Evolutionary conservation across 106 monocot genomes (phyloP).

Genomic region (Gastrodia elata): DNA sequence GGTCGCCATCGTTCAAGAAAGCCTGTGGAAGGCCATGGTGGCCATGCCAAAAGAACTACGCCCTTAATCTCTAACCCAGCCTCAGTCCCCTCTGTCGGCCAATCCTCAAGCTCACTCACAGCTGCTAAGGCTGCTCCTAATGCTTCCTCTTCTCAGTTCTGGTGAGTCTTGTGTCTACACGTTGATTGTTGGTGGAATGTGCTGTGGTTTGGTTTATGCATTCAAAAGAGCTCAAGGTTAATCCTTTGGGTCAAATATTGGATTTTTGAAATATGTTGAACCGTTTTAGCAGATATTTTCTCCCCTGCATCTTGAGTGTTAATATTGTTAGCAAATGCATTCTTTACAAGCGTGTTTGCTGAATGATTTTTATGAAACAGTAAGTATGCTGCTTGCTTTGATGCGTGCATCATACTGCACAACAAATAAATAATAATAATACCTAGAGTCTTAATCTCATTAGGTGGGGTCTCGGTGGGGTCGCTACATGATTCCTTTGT

Average conservation of each 20-base stretch:
- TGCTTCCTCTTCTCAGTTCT: background rate
- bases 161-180: background rate
- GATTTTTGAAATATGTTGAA: too few relatives aligned
- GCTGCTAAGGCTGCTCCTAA: constrained; percentile 5
- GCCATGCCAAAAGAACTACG: constrained; percentile 36
- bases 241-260: too few relatives aligned
- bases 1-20: constrained; percentile 22
- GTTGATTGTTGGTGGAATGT: too few relatives aligned
- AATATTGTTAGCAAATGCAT: background rate
- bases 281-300: too few relatives aligned
- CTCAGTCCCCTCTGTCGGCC: constrained; percentile 11
- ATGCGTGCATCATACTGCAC: too few relatives aligned
- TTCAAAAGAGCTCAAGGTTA: too few relatives aligned
- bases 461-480: too few relatives aligned
- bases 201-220: too few relatives aligned
- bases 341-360: background rate
- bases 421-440: too few relatives aligned
- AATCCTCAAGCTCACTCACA: constrained; percentile 3
- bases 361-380: background rate
- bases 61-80: constrained; percentile 19
- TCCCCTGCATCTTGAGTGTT: too few relatives aligned
- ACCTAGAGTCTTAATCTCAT: too few relatives aligned
- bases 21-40: constrained; percentile 21
- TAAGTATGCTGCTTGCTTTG: background rate
- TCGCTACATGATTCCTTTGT: too few relatives aligned